Evolutionary conservation across 2,329 filamentous ascomycete species (phyloP), one percentile per base, ranked within the genome.

Genomic region (Zymoseptoria ardabiliae): DNA sequence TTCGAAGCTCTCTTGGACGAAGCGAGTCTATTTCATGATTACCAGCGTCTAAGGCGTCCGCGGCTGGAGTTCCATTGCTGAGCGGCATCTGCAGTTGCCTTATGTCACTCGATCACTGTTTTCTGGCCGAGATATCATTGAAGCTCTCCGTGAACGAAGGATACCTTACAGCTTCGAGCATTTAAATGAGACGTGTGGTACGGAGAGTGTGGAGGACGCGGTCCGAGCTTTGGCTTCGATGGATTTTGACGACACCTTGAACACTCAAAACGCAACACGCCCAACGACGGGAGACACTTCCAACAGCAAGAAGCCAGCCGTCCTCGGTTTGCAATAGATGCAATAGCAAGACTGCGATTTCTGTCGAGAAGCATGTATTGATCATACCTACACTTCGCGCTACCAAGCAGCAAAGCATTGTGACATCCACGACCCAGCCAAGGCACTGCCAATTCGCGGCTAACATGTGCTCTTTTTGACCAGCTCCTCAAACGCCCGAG

Each of bases 1-100:
- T 54, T 20, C 21, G 30, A 6, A 28, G 53, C 20, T 54, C n/a
- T 51, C 53, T 7, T 23, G 19, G 53, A 23, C 25, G n/a, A 41
- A 22, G 20, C 55, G 52, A 17, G 41, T 25, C 48, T 8, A 52
- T 28, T 9, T 28, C 25, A 35, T 28, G 55, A 55, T 56, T 63
- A 66, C 65, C 63, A 55, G 63, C 63, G 56, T 66, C 65, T 48
- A 66, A 57, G 35, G 65, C 60, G 49, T 66, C 65, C 23, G 62
- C 49, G 49, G 21, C 23, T 7, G 54, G 55, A 25, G 9, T 54
- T 53, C 63, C 60, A 56, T 65, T 62, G 51, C 22, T 23, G 51
- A 53, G 51, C 22, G 51, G 51, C 51, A 53, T 53, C 35, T 45
- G 35, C 17, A 45, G 35, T n/a, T 13, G 35, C 35, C 35, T 4